These are phyloP conservation scores for Viridothelium virens DNA, from an alignment of 495 filamentous ascomycete species.

Conservation along the genomic window DNA sequence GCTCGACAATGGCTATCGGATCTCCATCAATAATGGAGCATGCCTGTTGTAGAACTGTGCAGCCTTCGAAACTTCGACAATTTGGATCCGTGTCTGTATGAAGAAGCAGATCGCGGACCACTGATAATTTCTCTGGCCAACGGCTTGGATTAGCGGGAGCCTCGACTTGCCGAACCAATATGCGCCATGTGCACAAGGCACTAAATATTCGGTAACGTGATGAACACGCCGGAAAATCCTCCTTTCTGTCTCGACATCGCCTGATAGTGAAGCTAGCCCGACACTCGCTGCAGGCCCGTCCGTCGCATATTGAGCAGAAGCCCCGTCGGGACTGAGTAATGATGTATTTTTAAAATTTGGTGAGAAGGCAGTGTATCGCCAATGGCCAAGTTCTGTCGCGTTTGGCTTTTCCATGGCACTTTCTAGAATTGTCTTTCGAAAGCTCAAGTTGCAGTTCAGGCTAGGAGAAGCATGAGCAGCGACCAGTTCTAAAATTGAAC, in stretches of 20 bases:
- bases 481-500: neutral
- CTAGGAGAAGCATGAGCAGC: neutral
- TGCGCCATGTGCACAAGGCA: neutral
- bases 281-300: neutral
- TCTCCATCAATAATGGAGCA: neutral
- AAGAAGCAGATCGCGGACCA: slow-evolving; percentile 4
- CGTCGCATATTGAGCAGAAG: neutral
- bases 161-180: neutral
- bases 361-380: neutral
- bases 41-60: neutral
- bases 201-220: slow-evolving; percentile 2
- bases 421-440: slow-evolving; percentile 1
- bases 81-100: slow-evolving; percentile 2
- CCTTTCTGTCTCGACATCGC: neutral
- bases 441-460: slow-evolving; percentile 6
- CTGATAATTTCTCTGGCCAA: slow-evolving; percentile 1
- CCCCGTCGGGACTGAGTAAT: neutral
- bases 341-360: neutral
- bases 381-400: neutral
- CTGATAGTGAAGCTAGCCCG: neutral
- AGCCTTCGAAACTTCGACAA: slow-evolving; percentile 1
- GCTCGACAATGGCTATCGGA: slow-evolving; percentile 1
- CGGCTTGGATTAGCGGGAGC: slow-evolving; percentile 2
- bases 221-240: slow-evolving; percentile 4
- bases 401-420: neutral